Conservation (phyloP, 176 grass and related monocot genomes). For the Oryza officinalis region DNA sequence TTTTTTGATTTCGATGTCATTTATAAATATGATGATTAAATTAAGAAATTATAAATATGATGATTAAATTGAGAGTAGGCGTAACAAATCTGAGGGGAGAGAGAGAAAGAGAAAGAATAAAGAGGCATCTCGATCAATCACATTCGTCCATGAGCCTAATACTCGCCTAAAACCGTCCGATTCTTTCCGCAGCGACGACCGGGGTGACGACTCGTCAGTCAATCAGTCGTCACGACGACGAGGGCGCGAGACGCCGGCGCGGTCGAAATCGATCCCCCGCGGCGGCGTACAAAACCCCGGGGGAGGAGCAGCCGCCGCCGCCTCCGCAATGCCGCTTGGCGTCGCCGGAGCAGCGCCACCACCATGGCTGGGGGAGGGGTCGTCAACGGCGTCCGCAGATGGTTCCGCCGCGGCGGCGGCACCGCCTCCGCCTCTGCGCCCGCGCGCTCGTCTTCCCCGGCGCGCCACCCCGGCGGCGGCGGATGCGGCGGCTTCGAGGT, state of each 20-base stretch:
- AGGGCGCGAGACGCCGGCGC: background rate
- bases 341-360: background rate
- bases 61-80: too few relatives aligned
- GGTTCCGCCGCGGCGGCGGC: slow-evolving; percentile 31
- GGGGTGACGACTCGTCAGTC: too few relatives aligned
- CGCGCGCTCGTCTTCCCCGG: background rate
- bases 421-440: background rate
- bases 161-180: background rate
- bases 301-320: background rate
- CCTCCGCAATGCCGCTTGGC: slow-evolving; percentile 3
- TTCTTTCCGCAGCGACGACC: background rate
- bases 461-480: background rate
- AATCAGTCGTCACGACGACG: background rate
- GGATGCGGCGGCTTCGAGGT: background rate
- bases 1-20: too few relatives aligned
- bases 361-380: slow-evolving; percentile 23
- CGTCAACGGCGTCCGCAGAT: slow-evolving; percentile 30
- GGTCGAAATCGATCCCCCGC: too few relatives aligned
- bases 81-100: too few relatives aligned
- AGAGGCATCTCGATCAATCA: background rate
- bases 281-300: too few relatives aligned
- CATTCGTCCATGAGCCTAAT: background rate
- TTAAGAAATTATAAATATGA: too few relatives aligned
- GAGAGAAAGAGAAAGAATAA: too few relatives aligned
- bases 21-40: too few relatives aligned